Percentiles rank a stretch among this genome's conserved stretches.
phyloP scores from a whole-genome alignment of 1,284 basidiomycete species.

The Butyriboletus pseudospeciosus region DNA sequence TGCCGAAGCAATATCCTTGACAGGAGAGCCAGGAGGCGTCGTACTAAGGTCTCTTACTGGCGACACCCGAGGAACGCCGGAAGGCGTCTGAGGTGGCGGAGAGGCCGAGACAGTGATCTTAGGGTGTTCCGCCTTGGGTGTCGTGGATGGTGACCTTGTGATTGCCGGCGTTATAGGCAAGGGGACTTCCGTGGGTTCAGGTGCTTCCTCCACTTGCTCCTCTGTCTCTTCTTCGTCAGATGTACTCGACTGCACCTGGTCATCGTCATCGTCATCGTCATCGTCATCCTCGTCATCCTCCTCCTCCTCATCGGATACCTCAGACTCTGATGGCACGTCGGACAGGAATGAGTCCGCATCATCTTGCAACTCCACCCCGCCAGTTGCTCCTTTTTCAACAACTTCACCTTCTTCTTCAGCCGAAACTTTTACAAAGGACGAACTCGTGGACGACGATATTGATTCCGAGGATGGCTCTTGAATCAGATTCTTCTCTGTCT shows the following conservation, averaged over 20 bases:
- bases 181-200: conserved; percentile 11
- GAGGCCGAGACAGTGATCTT: conserved; percentile 18
- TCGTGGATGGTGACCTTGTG: conserved; percentile 27
- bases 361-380: conserved; percentile 6
- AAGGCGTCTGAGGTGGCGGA: conserved; percentile 25
- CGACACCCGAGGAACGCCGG: conserved; percentile 17
- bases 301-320: conserved; percentile 11
- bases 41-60: conserved; percentile 34
- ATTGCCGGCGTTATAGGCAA: conserved; percentile 25
- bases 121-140: conserved; percentile 44
- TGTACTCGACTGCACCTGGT: not conserved
- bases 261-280: not conserved
- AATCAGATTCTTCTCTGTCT: not conserved
- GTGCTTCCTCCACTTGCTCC: conserved; percentile 25
- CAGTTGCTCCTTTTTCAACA: conserved; percentile 19
- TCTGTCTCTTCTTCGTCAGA: conserved; percentile 20
- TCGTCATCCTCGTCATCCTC: conserved; percentile 6
- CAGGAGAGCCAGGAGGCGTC: conserved; percentile 58
- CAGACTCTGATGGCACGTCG: conserved; percentile 17
- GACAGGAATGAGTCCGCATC: conserved; percentile 21
- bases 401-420: conserved; percentile 27
- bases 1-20: conserved; percentile 33
- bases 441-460: conserved; percentile 28
- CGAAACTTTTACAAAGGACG: conserved; percentile 34
- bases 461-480: conserved; percentile 23